Evolutionary conservation across 1,284 basidiomycete species (phyloP), one percentile per base, ranked within the genome.

Genomic region (Volvariella volvacea): DNA sequence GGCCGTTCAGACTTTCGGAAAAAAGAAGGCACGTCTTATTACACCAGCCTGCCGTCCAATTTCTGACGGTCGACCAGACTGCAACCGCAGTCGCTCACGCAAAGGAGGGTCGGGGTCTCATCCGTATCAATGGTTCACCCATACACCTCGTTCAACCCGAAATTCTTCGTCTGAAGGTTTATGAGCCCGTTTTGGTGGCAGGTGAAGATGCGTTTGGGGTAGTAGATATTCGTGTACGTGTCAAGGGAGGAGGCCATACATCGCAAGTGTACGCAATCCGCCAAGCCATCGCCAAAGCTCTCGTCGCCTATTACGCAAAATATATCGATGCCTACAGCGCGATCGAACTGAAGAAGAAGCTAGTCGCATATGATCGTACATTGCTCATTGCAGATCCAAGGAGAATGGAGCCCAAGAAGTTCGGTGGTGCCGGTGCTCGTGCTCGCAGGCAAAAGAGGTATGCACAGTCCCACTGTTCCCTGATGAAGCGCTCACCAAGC

Each of bases 351-450:
- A 95, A 95, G 82, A 96, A 96, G 80, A 90, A 90, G 67, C 73
- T 96, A 55, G 88, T 96, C 50, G 83, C 91, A 20, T 97, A 97
- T 68, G 93, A 97, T 78, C 79, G 96, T 62, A 86, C 90, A 46
- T 76, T 98, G 51, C 74, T 99, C 63, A 96, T 99, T 60, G 93
- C 96, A 55, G 96, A 99, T 74, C 96, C 96, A 59, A 87, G 94
- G 71, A 88, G 94, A 75, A 91, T 90, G 87, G 95, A 99, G 73
- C 95, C 95, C 62, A 98, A 98, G 88, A 99, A 97, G 74, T 95
- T 97, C 66, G 92, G 92, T 80, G 92, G 92, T 76, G 77, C 74
- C 64, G 92, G 92, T 86, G 92, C 92, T 55, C 90, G 92, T 80
- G 89, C 91, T 52, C 88, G 91, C 75, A 86, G 92, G 72, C 91